Base-by-base conservation (phyloP, 148 eudicot genomes). In the Vaccinium vitisidaea region DNA sequence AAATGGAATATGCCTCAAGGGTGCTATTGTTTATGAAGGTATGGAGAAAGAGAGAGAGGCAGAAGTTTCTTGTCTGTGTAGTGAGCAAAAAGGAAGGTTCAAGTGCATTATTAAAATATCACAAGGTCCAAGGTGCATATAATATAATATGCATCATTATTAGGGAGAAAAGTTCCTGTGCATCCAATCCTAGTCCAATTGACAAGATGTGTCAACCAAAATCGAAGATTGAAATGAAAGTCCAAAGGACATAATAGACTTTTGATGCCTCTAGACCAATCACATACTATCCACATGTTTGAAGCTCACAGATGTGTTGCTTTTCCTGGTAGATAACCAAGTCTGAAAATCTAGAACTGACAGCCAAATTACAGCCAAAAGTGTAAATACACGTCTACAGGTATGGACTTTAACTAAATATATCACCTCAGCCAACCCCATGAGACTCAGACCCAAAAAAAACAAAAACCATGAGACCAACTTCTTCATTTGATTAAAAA, bases 71-170 rank as follows among this genome's bases (percentile, higher is more conserved):
- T 27, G 83, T 50, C 30, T 21, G 69, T 56, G 46, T 48, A 49
- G 82, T 74, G 82, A 78, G 53, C 83, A 85, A 79, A 63, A 83
- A 85, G 84, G 86, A 79, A 84, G 85, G 83, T 87, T 85, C 88
- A 83, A 78, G 36, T 48, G 10, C 46, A 75, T 48, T 82, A 82
- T 32, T 39, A 59, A 73, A 75, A 11, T 53, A 18, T 10, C 21
- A 85, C 10, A 25, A 52, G 49, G 59, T 58, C 83, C 70, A 75
- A 9, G 53, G 11, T 80, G 11, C 18, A 77, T 25, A 23, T 25
- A 23, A 3, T 10, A 13, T 0, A 49, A 50, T 49, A 9, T 11
- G 55, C 54, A n/a, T n/a, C 25, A 76, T 49, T 23, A 76, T 9
- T 8, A 5, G 75, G 48, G 16, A 65, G 16, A 5, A 69, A 50